phyloP scores from a whole-genome alignment of 495 filamentous ascomycete species.

The Lasiosphaeria miniovina region DNA sequence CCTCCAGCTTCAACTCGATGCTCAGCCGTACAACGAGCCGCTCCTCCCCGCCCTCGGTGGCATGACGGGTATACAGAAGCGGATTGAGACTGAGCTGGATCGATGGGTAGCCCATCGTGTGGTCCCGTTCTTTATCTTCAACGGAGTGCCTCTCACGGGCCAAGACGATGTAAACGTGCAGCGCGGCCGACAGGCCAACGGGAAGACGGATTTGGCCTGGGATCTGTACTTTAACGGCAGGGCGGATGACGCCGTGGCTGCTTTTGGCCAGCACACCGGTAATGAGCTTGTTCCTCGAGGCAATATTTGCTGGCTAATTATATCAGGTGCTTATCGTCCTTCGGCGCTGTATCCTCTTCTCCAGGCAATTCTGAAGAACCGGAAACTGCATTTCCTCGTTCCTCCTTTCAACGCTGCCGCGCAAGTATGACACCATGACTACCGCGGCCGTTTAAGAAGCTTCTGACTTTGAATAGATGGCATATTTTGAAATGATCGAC shows the following conservation, averaged over 20 bases:
- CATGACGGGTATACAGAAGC: conserved; percentile 68
- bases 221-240: conserved; percentile 77
- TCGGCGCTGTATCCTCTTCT: conserved; percentile 68
- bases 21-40: conserved; percentile 69
- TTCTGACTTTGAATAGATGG: conserved; percentile 56
- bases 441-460: conserved; percentile 2
- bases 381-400: conserved; percentile 73
- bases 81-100: conserved; percentile 71
- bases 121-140: conserved; percentile 80
- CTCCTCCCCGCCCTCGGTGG: conserved; percentile 88
- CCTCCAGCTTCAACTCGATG: conserved; percentile 68
- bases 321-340: conserved; percentile 54
- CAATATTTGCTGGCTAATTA: conserved; percentile 23
- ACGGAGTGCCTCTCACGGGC: conserved; percentile 73
- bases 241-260: conserved; percentile 71
- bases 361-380: conserved; percentile 66
- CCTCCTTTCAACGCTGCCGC: conserved; percentile 88
- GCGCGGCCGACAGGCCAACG: conserved; percentile 46
- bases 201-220: conserved; percentile 67
- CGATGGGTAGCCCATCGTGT: conserved; percentile 62
- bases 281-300: conserved; percentile 24
- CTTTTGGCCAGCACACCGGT: conserved; percentile 77
- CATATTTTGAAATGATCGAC: conserved; percentile 70
- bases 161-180: conserved; percentile 55
- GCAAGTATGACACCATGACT: conserved; percentile 57